phyloP scores from a whole-genome alignment of 208 protist genomes.

The Leptomonas seymouri region DNA sequence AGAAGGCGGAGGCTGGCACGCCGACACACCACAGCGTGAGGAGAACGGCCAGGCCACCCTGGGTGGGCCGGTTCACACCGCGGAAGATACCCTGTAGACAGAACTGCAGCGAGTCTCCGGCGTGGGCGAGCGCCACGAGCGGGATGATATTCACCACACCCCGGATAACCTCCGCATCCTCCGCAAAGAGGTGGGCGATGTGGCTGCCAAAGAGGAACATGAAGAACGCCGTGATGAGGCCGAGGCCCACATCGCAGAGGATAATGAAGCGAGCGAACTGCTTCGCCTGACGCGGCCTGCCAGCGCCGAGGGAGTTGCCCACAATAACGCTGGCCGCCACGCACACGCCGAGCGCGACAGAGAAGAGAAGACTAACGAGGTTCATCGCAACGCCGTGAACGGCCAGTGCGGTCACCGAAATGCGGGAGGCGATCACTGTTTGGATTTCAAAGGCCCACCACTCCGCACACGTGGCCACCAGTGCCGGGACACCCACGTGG shows the following conservation, averaged over 20 bases:
- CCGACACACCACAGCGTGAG: constrained; percentile 69
- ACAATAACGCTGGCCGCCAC: constrained; percentile 64
- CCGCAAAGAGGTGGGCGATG: constrained; percentile 55
- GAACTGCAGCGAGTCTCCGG: constrained; percentile 70
- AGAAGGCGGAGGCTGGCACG: constrained; percentile 55
- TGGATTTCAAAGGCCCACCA: constrained; percentile 84
- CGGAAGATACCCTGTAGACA: constrained; percentile 72
- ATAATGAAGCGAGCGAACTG: constrained; percentile 68
- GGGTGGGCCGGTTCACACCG: constrained; percentile 49
- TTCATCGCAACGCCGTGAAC: constrained; percentile 68
- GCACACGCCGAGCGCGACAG: constrained; percentile 65
- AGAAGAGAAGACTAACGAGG: constrained; percentile 54
- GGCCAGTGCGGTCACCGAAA: constrained; percentile 50
- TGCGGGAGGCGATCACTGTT: constrained; percentile 47
- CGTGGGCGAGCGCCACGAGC: constrained; percentile 53
- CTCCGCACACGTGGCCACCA: constrained; percentile 68
- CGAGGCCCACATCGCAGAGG: constrained; percentile 45
- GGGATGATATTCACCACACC: constrained; percentile 52
- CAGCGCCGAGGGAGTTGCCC: constrained; percentile 65
- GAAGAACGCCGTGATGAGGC: constrained; percentile 32
- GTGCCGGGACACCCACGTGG: constrained; percentile 50
- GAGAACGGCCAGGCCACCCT: constrained; percentile 56
- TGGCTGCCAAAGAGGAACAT: constrained; percentile 57
- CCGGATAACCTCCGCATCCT: constrained; percentile 36
- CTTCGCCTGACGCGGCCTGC: constrained; percentile 39